Evolutionary conservation across 352 stramenopile genomes (phyloP).

Genomic region (Globisporangium irregulare): DNA sequence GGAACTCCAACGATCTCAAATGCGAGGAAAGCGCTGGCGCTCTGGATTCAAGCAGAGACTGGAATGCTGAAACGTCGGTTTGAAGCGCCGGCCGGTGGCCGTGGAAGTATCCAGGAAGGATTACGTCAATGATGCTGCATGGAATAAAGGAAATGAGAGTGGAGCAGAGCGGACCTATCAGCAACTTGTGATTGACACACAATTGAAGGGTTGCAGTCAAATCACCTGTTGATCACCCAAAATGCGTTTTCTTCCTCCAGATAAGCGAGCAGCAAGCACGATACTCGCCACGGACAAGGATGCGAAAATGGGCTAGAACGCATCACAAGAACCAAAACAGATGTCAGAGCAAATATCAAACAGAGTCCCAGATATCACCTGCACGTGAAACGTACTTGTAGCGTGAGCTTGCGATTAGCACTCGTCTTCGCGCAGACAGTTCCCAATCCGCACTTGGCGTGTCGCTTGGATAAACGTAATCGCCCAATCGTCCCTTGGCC

Average conservation of each 20-base stretch:
- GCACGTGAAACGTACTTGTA: conserved; percentile 49
- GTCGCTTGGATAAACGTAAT: conserved; percentile 71
- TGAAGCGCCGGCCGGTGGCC: conserved; percentile 69
- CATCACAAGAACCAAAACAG: background rate
- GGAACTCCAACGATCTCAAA: conserved; percentile 45
- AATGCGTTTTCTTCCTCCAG: conserved; percentile 78
- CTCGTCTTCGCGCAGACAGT: conserved; percentile 41
- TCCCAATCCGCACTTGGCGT: conserved; percentile 56
- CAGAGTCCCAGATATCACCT: background rate
- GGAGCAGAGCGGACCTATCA: background rate
- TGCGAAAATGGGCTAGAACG: conserved; percentile 60
- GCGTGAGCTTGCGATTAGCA: conserved; percentile 66
- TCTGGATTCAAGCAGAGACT: conserved; percentile 45
- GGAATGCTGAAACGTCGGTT: conserved; percentile 63
- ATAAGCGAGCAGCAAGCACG: conserved; percentile 67
- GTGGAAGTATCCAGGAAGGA: conserved; percentile 78
- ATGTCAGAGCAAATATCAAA: background rate
- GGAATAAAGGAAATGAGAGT: background rate
- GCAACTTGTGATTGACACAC: too few relatives aligned
- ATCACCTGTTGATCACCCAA: conserved; percentile 75
- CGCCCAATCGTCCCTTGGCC: conserved; percentile 53
- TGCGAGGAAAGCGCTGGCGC: conserved; percentile 52
- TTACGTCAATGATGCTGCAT: conserved; percentile 54
- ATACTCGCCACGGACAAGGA: conserved; percentile 66
- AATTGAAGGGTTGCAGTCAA: background rate